Evolutionary conservation across 1,284 basidiomycete genomes (phyloP).

Genomic region (Meripilus lineatus): DNA sequence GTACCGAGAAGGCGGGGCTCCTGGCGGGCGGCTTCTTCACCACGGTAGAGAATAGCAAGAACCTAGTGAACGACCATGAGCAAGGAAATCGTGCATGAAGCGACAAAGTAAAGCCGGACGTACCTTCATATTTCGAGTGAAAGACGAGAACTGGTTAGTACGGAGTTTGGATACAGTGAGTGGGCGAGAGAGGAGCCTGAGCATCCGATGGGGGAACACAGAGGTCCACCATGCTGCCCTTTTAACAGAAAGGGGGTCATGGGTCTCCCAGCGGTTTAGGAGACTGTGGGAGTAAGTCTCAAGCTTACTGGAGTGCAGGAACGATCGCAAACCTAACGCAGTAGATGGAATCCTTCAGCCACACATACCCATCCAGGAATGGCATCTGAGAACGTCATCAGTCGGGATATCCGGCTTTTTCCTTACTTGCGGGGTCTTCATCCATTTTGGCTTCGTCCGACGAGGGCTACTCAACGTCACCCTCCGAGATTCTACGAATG

Average conservation of each 20-base stretch:
- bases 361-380: too few relatives aligned
- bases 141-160: neutral
- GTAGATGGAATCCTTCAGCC: too few relatives aligned
- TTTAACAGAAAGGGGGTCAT: neutral
- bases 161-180: neutral
- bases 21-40: conserved; percentile 63
- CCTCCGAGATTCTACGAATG: neutral
- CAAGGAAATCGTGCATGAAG: neutral
- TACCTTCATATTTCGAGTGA: conserved; percentile 4
- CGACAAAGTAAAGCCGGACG: neutral
- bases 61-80: neutral
- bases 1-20: conserved; percentile 85
- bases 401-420: neutral
- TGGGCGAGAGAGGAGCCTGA: conserved; percentile 1
- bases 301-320: neutral
- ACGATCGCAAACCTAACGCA: too few relatives aligned
- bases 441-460: neutral
- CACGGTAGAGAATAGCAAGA: conserved; percentile 75
- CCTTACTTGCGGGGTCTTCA: neutral
- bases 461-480: neutral
- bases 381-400: neutral
- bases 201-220: neutral
- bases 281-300: neutral
- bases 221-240: neutral
- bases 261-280: neutral